Conservation (phyloP, 495 filamentous ascomycete genomes). For the Hypoxylon lenormandii region DNA sequence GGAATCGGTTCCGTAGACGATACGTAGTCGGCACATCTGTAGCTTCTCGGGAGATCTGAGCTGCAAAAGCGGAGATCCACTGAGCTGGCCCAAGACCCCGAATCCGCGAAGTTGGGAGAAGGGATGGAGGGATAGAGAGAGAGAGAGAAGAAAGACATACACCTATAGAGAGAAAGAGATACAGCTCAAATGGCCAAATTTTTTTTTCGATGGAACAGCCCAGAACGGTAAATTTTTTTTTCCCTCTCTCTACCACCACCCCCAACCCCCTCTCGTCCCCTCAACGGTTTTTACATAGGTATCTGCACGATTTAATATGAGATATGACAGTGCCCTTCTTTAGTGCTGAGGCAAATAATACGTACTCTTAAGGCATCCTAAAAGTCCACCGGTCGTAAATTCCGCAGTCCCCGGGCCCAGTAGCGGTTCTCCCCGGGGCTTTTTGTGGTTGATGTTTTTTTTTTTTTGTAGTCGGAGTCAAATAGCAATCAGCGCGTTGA, state of each 20-base stretch:
- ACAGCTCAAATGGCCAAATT: too few relatives aligned
- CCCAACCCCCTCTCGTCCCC: slow-evolving; percentile 32
- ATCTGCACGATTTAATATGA: slow-evolving; percentile 38
- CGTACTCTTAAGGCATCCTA: slow-evolving; percentile 18
- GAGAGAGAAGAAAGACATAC: too few relatives aligned
- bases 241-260: slow-evolving; percentile 32
- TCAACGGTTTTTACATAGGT: slow-evolving; percentile 14
- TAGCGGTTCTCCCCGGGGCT: slow-evolving; percentile 24
- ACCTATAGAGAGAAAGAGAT: too few relatives aligned
- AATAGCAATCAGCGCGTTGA: slow-evolving; percentile 22
- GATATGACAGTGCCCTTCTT: slow-evolving; percentile 36
- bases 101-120: slow-evolving; percentile 18
- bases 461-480: slow-evolving; percentile 15
- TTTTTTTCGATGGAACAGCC: slow-evolving; percentile 20
- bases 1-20: slow-evolving; percentile 29
- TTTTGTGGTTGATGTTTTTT: slow-evolving; percentile 5
- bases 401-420: slow-evolving; percentile 36
- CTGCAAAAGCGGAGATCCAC: slow-evolving; percentile 18
- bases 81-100: slow-evolving; percentile 6
- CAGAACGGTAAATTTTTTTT: slow-evolving; percentile 5
- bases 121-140: too few relatives aligned
- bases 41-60: slow-evolving; percentile 38
- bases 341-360: slow-evolving; percentile 40
- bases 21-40: slow-evolving; percentile 36
- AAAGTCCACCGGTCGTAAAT: slow-evolving; percentile 15